Evolutionary conservation across 2,329 filamentous ascomycete species (phyloP).

Genomic region (Aspergillus neoniger): DNA sequence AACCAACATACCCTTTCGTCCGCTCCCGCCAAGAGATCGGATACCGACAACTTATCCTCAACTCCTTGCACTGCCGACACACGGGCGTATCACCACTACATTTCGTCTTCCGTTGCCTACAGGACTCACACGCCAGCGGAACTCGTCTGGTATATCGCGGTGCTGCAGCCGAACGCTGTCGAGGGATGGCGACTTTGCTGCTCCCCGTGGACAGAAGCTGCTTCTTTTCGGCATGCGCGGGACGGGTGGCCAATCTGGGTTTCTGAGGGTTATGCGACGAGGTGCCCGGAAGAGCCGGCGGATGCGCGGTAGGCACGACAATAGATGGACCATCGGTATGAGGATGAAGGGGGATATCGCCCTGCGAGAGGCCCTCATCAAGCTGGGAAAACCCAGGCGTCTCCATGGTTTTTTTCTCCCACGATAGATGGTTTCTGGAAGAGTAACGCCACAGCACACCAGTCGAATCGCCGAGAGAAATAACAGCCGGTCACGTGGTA

Average conservation of each 20-base stretch:
- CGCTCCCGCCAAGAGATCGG: slow-evolving; percentile 42
- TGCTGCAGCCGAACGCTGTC: slow-evolving; percentile 22
- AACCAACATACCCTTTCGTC: slow-evolving; percentile 36
- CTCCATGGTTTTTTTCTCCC: slow-evolving; percentile 12
- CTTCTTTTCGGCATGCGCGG: slow-evolving; percentile 16
- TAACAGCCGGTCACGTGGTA: neutral
- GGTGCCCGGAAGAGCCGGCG: slow-evolving; percentile 8
- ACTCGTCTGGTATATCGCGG: slow-evolving; percentile 32
- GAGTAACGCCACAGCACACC: neutral
- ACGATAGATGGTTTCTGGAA: neutral
- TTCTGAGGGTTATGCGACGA: slow-evolving; percentile 7
- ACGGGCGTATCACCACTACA: slow-evolving; percentile 46
- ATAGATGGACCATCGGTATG: slow-evolving; percentile 9
- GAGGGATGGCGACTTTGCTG: slow-evolving; percentile 37
- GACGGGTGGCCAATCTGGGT: slow-evolving; percentile 10
- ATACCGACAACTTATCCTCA: slow-evolving; percentile 42
- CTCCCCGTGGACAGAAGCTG: slow-evolving; percentile 12
- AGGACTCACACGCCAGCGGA: slow-evolving; percentile 45
- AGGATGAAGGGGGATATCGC: slow-evolving; percentile 13
- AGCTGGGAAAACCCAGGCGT: slow-evolving; percentile 13
- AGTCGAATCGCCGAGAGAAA: neutral
- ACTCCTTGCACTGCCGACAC: slow-evolving; percentile 44
- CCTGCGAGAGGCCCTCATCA: slow-evolving; percentile 9
- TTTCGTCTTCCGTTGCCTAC: slow-evolving; percentile 47
- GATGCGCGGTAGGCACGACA: slow-evolving; percentile 16